Evolutionary conservation across 2,329 filamentous ascomycete species (phyloP), one percentile per base, ranked within the genome.

Genomic region (Xylogone sp.): DNA sequence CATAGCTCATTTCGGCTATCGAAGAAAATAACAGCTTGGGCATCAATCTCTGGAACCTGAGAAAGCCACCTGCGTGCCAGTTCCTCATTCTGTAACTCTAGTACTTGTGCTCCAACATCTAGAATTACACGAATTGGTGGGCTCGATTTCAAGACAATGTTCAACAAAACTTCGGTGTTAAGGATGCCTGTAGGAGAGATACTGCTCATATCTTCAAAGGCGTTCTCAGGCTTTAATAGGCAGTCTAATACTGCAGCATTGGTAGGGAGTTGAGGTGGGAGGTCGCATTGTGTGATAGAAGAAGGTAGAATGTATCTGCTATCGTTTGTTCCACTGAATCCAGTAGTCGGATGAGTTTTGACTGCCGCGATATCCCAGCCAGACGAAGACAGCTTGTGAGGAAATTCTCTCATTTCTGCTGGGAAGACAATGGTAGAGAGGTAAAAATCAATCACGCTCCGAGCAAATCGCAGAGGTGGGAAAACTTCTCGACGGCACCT

Each of bases 241-340:
- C 84, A 72, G 1, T 76, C 69, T 0, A 91, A 59, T 0, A 90
- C 86, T 3, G 82, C 62, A 0, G 86, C 86, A 56, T 89, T 89
- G 0, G 86, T 91, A 48, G 87, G 82, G 1, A 68, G 68, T 34
- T 87, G 80, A 0, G 69, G 65, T 0, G 66, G 59, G 0, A 85
- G 69, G 29, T 88, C 81, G 0, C 78, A 65, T 24, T 88, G 82
- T 1, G 68, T 58, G 0, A 89, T 73, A 0, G 59, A 68, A 0
- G 85, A 59, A 0, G 86, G 85, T 0, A 90, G 69, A 0, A 84
- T 60, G n/a, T 74, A 69, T 12, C 74, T 66, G 0, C 78, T 81
- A 56, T 90, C 86, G 21, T 83, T 85, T 0, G 86, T 90, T 0
- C 86, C 86, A 50, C 83, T 87, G 60, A 90, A 90, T 0, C 86